These are phyloP conservation scores for Cydonia oblonga DNA, from an alignment of 331 rosid species.

Conservation along the genomic window DNA sequence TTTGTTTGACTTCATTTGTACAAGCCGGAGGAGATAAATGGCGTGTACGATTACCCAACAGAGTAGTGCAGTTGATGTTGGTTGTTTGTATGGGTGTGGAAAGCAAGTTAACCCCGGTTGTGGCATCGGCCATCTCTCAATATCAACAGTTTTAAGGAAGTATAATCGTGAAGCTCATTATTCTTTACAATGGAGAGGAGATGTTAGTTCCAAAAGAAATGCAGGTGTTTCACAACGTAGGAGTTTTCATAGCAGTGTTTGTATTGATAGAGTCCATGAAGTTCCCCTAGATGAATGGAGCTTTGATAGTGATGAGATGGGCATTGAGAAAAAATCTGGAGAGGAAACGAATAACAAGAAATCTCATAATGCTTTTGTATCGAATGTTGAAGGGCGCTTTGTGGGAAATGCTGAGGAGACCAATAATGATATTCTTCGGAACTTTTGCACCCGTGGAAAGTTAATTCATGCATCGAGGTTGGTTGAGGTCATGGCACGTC, in stretches of 20 bases:
- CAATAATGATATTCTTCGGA: conserved; percentile 52
- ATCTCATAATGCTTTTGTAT: conserved; percentile 18
- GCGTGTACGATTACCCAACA: conserved; percentile 32
- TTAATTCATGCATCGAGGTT: conserved; percentile 48
- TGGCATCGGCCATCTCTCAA: conserved; percentile 16
- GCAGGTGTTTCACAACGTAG: not conserved
- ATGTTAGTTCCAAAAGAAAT: conserved; percentile 12
- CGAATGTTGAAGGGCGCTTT: conserved; percentile 37
- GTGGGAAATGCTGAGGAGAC: conserved; percentile 41
- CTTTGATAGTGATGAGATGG: conserved; percentile 15
- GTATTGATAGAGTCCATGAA: conserved; percentile 41
- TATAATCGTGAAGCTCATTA: conserved; percentile 11
- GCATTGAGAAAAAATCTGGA: conserved; percentile 12
- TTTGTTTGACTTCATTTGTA: conserved; percentile 4
- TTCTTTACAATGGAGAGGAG: conserved; percentile 25
- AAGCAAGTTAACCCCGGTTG: conserved; percentile 24
- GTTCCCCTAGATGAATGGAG: conserved; percentile 29
- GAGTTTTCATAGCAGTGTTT: conserved; percentile 31
- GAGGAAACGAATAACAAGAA: conserved; percentile 25
- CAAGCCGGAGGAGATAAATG: conserved; percentile 32
- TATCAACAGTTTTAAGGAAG: conserved; percentile 16
- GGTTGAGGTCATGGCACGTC: conserved; percentile 67
- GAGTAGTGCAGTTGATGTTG: conserved; percentile 22
- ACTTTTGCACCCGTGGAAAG: conserved; percentile 50
- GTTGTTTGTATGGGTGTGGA: conserved; percentile 22